Percentiles rank a stretch among this genome's conserved stretches.
Conservation (phyloP, 2,329 filamentous ascomycete species). For the Rutstroemia sp. region DNA sequence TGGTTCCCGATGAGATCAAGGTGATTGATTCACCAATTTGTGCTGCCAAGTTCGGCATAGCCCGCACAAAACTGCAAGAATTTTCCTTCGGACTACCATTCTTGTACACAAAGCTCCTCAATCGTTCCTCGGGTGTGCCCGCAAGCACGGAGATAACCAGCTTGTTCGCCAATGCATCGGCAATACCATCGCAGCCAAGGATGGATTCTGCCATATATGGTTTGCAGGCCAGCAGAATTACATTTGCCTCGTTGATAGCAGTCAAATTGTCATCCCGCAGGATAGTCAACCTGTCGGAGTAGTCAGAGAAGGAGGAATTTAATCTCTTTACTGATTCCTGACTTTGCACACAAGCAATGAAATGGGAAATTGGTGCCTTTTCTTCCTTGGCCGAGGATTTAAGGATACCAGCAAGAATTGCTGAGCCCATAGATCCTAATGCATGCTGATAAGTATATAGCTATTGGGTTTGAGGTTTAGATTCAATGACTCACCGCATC, state of each 20-base stretch:
- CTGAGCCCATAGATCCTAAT: conserved; percentile 5
- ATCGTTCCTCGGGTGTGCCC: not conserved
- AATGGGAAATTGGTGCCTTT: conserved; percentile 6
- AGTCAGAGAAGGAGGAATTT: conserved; percentile 1
- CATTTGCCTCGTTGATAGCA: conserved; percentile 2
- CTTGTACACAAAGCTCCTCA: conserved; percentile 1
- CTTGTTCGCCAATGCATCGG: conserved; percentile 6
- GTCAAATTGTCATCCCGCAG: conserved; percentile 1
- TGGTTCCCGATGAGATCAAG: conserved; percentile 2
- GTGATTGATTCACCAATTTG: conserved; percentile 7
- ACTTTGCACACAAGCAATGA: conserved; percentile 7
- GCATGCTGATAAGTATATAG: not conserved
- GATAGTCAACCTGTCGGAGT: not conserved
- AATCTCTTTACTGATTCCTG: conserved; percentile 3
- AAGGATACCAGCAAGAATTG: conserved; percentile 5
- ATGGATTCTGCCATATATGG: conserved; percentile 9
- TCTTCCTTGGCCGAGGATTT: not conserved
- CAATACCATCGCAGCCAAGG: conserved; percentile 3
- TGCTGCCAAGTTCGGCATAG: conserved; percentile 8
- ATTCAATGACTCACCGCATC: conserved; percentile 8
- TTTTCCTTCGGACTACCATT: not conserved
- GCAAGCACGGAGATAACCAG: conserved; percentile 10
- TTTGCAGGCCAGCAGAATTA: conserved; percentile 6
- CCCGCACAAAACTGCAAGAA: not conserved
- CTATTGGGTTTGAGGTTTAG: not conserved